A percentile compares a stretch with the other conserved stretches of the same genome.
These are phyloP conservation scores for Chaetoceros tenuissimus DNA, from an alignment of 108 stramenopile genomes.

Conservation along the genomic window DNA sequence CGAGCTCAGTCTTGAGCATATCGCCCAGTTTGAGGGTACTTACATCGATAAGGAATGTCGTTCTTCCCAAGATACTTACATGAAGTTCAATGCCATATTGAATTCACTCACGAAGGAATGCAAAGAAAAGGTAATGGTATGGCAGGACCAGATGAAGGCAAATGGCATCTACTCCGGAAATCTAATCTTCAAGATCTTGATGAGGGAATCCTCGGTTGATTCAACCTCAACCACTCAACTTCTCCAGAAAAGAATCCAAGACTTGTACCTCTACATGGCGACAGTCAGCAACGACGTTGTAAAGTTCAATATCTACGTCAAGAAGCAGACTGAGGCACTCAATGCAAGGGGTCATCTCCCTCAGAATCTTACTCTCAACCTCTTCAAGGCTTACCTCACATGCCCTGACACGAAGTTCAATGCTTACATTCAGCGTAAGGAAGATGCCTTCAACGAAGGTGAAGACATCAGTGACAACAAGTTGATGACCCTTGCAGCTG, in stretches of 20 bases:
- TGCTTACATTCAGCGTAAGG: constrained; percentile 13
- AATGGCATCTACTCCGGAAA: neutral
- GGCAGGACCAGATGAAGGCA: neutral
- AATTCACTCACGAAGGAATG: constrained; percentile 4
- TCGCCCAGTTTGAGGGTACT: neutral
- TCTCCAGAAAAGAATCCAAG: constrained; percentile 10
- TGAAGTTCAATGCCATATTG: neutral
- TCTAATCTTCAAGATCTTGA: constrained; percentile 20
- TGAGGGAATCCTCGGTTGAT: constrained; percentile 10
- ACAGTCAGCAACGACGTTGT: neutral
- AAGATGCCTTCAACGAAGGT: constrained; percentile 21
- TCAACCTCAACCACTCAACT: constrained; percentile 12
- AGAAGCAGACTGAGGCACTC: neutral
- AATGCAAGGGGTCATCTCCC: neutral
- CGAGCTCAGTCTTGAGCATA: neutral
- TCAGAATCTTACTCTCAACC: neutral
- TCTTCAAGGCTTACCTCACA: no score
- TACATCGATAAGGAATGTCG: neutral
- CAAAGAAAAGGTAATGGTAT: neutral
- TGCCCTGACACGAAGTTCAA: constrained; percentile 17
- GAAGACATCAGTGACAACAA: constrained; percentile 3
- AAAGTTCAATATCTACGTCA: neutral
- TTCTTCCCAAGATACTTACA: constrained; percentile 1
- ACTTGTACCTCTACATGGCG: constrained; percentile 14
- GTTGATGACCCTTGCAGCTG: constrained; percentile 18